A percentile compares a stretch with the other conserved stretches of the same genome.
These are phyloP conservation scores for Thuja plicata DNA, from an alignment of 83 land plant genomes.

Conservation along the genomic window DNA sequence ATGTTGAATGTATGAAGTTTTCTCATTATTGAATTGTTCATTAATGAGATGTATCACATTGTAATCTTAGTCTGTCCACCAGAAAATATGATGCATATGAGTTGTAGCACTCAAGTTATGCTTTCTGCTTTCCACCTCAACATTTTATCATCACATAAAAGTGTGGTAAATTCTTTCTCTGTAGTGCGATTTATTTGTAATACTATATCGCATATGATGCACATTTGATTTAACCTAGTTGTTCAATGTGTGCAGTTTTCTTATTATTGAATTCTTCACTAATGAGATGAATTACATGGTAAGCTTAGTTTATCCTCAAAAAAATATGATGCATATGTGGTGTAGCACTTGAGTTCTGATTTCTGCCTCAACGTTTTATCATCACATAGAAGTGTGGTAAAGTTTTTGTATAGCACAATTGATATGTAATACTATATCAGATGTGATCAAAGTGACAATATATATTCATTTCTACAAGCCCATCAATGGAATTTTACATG, in stretches of 20 bases:
- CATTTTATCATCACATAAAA: too few species aligned
- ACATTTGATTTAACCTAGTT: not conserved
- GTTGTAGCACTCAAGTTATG: not conserved
- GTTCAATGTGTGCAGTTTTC: not conserved
- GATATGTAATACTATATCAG: not conserved
- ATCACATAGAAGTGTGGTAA: not conserved
- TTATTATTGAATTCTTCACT: not conserved
- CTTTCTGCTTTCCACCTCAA: too few species aligned
- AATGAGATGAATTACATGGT: not conserved
- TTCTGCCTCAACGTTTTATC: not conserved
- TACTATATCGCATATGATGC: not conserved
- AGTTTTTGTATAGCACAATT: not conserved
- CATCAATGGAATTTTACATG: not conserved
- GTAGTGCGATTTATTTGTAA: too few species aligned
- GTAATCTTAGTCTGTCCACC: not conserved
- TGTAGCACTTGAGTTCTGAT: not conserved
- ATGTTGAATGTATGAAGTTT: not conserved
- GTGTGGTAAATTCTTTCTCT: too few species aligned
- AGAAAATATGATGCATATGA: not conserved
- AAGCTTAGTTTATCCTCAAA: not conserved
- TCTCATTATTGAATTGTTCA: not conserved
- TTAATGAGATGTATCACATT: not conserved
- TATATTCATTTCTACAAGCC: not conserved
- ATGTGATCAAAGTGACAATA: not conserved
- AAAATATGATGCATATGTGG: not conserved